Conservation (phyloP, 176 grass and related monocot species). For the Aegilops speltoides region DNA sequence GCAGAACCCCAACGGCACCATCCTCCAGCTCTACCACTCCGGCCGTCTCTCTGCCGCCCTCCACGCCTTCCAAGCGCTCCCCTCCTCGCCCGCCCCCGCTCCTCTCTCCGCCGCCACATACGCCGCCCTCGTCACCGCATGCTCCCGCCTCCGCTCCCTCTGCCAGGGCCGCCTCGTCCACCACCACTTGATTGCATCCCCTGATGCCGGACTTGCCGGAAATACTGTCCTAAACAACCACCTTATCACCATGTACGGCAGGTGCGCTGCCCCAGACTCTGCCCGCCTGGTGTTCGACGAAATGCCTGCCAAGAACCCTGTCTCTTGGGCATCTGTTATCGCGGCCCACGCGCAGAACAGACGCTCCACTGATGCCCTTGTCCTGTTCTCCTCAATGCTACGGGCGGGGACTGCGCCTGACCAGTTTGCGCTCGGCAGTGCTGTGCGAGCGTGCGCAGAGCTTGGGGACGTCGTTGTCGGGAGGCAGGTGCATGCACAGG, state of each 20-base stretch:
- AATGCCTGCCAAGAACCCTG: constrained; percentile 65
- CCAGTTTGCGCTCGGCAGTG: constrained; percentile 69
- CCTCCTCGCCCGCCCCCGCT: neutral
- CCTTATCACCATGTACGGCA: constrained; percentile 51
- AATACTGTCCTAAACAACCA: constrained; percentile 51
- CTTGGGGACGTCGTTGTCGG: constrained; percentile 32
- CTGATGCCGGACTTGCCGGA: neutral
- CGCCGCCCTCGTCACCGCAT: constrained; percentile 43
- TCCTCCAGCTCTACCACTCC: constrained; percentile 51
- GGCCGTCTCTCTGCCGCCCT: constrained; percentile 37
- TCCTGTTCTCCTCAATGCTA: constrained; percentile 68
- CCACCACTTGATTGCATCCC: constrained; percentile 36
- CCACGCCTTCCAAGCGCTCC: constrained; percentile 36
- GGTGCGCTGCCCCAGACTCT: constrained; percentile 39
- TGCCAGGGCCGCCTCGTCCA: constrained; percentile 40
- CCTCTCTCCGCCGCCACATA: constrained; percentile 39
- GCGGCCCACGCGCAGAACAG: constrained; percentile 59
- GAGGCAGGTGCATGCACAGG: constrained; percentile 63
- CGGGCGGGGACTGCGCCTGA: constrained; percentile 41
- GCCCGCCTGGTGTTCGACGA: constrained; percentile 50
- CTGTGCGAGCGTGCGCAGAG: constrained; percentile 47
- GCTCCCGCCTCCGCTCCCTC: constrained; percentile 52
- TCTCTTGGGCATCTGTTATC: constrained; percentile 80
- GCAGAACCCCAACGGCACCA: constrained; percentile 39
- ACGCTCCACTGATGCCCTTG: constrained; percentile 19